Base-by-base conservation (phyloP, 441 rosid species). In the Gossypium davidsonii region DNA sequence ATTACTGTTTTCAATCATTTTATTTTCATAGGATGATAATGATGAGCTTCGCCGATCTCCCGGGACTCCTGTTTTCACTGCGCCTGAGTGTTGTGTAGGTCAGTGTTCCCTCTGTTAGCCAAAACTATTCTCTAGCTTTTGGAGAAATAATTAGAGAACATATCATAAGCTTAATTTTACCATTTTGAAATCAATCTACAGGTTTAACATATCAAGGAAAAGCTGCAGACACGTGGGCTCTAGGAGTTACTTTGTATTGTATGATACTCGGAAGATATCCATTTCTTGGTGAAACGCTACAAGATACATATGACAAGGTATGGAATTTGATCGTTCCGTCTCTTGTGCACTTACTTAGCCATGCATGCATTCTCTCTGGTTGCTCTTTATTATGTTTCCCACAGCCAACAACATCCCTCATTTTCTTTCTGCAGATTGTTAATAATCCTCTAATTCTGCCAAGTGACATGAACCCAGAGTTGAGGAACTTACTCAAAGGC, bases 21-120 rank as follows among this genome's bases (percentile, higher is more conserved):
- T 60, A 46, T 12, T 72, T 65, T 18, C 69, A 79, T 84, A 92
- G 99, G 94, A 90, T 84, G 94, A 89, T 74, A 86, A 90, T 79
- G 99, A 95, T 83, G 93, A 89, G 79, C 98, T 95, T 67, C 93
- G 97, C 23, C 85, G 99, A 12, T 95, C 99, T 74, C 99, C 99
- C 10, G 98, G 99, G 58, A 95, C 99, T 67, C 99, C 99, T 63
- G 99, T 95, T 78, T 95, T 91, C 85, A 95, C 99, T 74, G 99
- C 99, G 53, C 99, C 99, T 1, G 99, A 95, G 83, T 95, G 99
- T 76, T 92, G 98, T 83, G 78, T 91, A 76, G 98, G 98, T 94
- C 63, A 76, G 79, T 46, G 56, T 66, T 63, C 71, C n/a, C 9
- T 6, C 18, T 25, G 42, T 21, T 53, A 57, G 56, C 20, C 49